Evolutionary conservation across 2,329 filamentous ascomycete species (phyloP).

Genomic region (Grosmannia huntii): DNA sequence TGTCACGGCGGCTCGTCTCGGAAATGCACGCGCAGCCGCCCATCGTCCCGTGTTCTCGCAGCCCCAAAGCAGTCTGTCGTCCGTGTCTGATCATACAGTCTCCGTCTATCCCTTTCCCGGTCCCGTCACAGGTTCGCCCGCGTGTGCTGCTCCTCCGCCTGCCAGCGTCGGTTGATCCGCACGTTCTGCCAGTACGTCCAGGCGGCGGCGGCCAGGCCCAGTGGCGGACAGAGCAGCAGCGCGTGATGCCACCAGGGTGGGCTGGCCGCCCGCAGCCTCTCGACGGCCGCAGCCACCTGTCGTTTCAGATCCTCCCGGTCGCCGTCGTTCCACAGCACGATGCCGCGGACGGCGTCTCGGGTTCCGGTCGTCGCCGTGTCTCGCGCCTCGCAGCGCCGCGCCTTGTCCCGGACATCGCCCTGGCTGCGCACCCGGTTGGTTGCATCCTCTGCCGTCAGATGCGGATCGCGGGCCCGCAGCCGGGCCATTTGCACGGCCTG

Average conservation of each 20-base stretch:
- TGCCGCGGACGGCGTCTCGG: slow-evolving; percentile 35
- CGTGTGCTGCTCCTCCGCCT: slow-evolving; percentile 37
- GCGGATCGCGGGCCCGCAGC: slow-evolving; percentile 60
- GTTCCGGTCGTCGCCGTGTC: slow-evolving; percentile 52
- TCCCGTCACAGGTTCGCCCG: slow-evolving; percentile 14
- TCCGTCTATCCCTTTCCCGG: background rate
- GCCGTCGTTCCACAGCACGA: slow-evolving; percentile 86
- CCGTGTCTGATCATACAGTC: background rate
- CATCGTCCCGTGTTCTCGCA: background rate
- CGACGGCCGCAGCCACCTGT: slow-evolving; percentile 56
- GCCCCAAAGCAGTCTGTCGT: background rate
- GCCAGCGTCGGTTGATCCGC: slow-evolving; percentile 59
- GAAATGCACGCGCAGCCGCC: background rate
- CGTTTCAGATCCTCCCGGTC: slow-evolving; percentile 54
- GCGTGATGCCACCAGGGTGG: slow-evolving; percentile 74
- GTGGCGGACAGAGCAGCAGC: slow-evolving; percentile 55
- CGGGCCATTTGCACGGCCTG: slow-evolving; percentile 71
- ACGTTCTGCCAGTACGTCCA: slow-evolving; percentile 66
- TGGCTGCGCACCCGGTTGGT: slow-evolving; percentile 78
- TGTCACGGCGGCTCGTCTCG: background rate
- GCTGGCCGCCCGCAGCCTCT: slow-evolving; percentile 46
- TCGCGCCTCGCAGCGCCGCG: slow-evolving; percentile 57
- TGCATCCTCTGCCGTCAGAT: slow-evolving; percentile 75
- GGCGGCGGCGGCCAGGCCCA: slow-evolving; percentile 54
- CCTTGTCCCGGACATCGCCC: slow-evolving; percentile 75